Conservation (phyloP, 805 yeast species). For the Suhomyces sp. region DNA sequence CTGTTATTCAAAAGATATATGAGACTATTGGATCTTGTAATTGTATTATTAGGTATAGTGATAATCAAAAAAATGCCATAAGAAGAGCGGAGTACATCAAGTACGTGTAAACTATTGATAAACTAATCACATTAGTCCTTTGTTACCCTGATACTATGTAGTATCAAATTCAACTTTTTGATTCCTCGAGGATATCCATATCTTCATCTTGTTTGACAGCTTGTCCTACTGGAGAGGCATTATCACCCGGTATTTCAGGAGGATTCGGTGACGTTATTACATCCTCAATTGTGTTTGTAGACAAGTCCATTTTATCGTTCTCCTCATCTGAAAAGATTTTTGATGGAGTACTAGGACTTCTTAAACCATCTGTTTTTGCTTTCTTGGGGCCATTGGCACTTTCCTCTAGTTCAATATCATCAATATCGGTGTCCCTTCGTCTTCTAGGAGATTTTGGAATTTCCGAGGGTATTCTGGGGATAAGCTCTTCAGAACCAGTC, state of each 20-base stretch:
- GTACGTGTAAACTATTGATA: no score
- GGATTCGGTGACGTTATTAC: conserved; percentile 5
- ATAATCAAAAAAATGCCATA: no score
- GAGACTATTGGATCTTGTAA: no score
- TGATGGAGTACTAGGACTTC: conserved; percentile 5
- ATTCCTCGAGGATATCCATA: background rate
- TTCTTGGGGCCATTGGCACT: conserved; percentile 2
- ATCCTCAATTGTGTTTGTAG: conserved; percentile 3
- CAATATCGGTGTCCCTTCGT: conserved; percentile 1
- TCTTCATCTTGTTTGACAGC: background rate
- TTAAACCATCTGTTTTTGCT: conserved; percentile 1
- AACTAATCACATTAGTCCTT: no score
- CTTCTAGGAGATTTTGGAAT: conserved; percentile 4
- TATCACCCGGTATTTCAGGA: background rate
- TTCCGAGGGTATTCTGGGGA: background rate
- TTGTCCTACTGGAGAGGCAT: background rate
- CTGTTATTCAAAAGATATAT: no score
- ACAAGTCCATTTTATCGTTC: conserved; percentile 4
- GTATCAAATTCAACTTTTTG: conserved; percentile 1
- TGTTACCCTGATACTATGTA: no score
- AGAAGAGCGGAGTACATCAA: no score
- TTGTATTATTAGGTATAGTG: no score
- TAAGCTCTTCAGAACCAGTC: background rate
- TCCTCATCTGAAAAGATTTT: conserved; percentile 1
- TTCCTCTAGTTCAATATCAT: background rate